Percentiles rank a stretch among this genome's conserved stretches.
These are phyloP conservation scores for Starmerella kuoi DNA, from an alignment of 805 yeast species.

Conservation along the genomic window DNA sequence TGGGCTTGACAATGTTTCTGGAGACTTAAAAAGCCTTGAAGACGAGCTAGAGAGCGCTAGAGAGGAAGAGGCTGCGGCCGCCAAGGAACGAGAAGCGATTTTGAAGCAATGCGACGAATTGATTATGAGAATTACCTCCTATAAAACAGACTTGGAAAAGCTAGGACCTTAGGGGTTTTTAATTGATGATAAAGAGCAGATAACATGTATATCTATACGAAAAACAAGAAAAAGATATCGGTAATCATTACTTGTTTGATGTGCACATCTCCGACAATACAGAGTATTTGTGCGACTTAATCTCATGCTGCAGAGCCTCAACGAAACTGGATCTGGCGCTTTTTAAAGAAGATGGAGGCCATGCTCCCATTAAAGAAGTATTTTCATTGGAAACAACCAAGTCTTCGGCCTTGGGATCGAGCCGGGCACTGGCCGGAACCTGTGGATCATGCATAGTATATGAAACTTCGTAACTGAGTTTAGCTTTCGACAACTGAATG, in stretches of 20 bases:
- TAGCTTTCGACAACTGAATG: conserved; percentile 14
- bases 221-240: neutral
- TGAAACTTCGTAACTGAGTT: conserved; percentile 4
- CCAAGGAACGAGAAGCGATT: conserved; percentile 51
- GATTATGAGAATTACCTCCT: conserved; percentile 47
- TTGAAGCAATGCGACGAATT: conserved; percentile 51
- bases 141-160: conserved; percentile 29
- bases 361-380: conserved; percentile 36
- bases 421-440: neutral
- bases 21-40: conserved; percentile 52
- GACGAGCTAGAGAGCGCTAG: conserved; percentile 51
- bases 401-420: conserved; percentile 9
- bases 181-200: no score
- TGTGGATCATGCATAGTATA: conserved; percentile 9
- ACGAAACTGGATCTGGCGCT: conserved; percentile 33
- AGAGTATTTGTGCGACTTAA: neutral
- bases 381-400: conserved; percentile 30
- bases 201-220: no score
- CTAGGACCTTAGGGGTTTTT: neutral
- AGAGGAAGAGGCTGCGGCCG: conserved; percentile 41
- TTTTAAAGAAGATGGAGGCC: conserved; percentile 36
- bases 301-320: conserved; percentile 25
- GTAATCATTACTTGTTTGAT: neutral
- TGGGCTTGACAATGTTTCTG: conserved; percentile 77
- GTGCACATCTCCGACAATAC: no score